Conservation (phyloP, 2,329 filamentous ascomycete species). For the Bimuria novae-zelandiae region DNA sequence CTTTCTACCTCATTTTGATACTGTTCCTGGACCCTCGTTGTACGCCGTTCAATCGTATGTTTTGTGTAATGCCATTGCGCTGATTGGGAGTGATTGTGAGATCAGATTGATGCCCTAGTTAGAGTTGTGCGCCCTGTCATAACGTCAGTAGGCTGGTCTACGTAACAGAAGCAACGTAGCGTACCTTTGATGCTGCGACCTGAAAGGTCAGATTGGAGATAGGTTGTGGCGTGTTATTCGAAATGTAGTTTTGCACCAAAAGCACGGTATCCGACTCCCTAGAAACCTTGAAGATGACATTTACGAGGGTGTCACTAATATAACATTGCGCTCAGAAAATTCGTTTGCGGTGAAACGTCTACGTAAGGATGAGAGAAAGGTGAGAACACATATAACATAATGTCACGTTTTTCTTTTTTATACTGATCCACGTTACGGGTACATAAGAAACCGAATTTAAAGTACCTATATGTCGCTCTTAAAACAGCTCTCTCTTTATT, state of each 20-base stretch:
- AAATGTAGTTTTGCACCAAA: conserved; percentile 77
- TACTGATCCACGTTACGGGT: not conserved
- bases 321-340: no score
- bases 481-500: not conserved
- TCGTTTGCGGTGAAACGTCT: no score
- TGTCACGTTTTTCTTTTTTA: not conserved
- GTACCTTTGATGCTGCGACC: conserved; percentile 88
- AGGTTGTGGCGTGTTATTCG: conserved; percentile 73
- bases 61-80: conserved; percentile 79
- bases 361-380: not conserved
- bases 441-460: not conserved
- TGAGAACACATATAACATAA: not conserved
- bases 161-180: conserved; percentile 9
- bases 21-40: conserved; percentile 72
- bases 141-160: conserved; percentile 15
- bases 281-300: conserved; percentile 73
- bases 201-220: conserved; percentile 86
- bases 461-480: not conserved
- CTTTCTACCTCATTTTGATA: conserved; percentile 90
- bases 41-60: conserved; percentile 76
- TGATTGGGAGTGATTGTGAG: conserved; percentile 72
- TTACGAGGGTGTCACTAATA: conserved; percentile 70
- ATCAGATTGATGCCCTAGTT: conserved; percentile 83
- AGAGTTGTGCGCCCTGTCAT: conserved; percentile 73
- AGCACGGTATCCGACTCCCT: conserved; percentile 64